phyloP scores from a whole-genome alignment of 306 rosid species.

The Adenanthera pavonina region DNA sequence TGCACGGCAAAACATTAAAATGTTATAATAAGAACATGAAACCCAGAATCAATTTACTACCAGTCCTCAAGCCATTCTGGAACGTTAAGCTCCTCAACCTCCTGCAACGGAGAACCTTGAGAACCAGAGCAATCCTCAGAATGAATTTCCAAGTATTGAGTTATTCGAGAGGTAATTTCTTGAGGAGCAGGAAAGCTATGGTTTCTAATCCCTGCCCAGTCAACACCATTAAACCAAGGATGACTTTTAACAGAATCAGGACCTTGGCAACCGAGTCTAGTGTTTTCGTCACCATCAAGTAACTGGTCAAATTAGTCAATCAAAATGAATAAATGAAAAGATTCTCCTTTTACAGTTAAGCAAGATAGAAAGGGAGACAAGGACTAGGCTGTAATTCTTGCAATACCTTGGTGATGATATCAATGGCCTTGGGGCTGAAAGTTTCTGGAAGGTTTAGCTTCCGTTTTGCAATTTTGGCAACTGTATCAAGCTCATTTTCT shows the following conservation, averaged over 20 bases:
- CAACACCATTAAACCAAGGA: slow-evolving; percentile 85
- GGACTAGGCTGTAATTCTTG: slow-evolving; percentile 11
- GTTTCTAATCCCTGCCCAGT: slow-evolving; percentile 73
- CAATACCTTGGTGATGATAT: slow-evolving; percentile 87
- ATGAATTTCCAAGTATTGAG: slow-evolving; percentile 68
- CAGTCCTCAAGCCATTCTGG: slow-evolving; percentile 95
- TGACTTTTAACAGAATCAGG: slow-evolving; percentile 68
- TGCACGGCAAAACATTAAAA: slow-evolving; percentile 41
- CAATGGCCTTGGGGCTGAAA: slow-evolving; percentile 81
- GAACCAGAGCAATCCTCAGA: slow-evolving; percentile 59
- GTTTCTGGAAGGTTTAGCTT: slow-evolving; percentile 72
- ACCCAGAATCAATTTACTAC: slow-evolving; percentile 52
- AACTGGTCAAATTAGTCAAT: slow-evolving; percentile 59
- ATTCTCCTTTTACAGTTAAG: slow-evolving; percentile 24
- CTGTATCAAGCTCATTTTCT: slow-evolving; percentile 86
- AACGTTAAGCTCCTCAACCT: slow-evolving; percentile 59
- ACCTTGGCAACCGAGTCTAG: slow-evolving; percentile 85
- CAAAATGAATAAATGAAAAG: slow-evolving; percentile 36
- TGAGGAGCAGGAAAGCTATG: slow-evolving; percentile 67
- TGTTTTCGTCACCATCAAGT: slow-evolving; percentile 85
- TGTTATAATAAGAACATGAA: slow-evolving; percentile 33
- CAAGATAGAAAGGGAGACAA: background rate
- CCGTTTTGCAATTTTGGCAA: slow-evolving; percentile 87
- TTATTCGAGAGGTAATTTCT: slow-evolving; percentile 68
- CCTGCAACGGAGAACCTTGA: slow-evolving; percentile 52